Evolutionary conservation across 305 asterid species (phyloP), one percentile per base, ranked within the genome.

Genomic region (Fraxinus greggii): DNA sequence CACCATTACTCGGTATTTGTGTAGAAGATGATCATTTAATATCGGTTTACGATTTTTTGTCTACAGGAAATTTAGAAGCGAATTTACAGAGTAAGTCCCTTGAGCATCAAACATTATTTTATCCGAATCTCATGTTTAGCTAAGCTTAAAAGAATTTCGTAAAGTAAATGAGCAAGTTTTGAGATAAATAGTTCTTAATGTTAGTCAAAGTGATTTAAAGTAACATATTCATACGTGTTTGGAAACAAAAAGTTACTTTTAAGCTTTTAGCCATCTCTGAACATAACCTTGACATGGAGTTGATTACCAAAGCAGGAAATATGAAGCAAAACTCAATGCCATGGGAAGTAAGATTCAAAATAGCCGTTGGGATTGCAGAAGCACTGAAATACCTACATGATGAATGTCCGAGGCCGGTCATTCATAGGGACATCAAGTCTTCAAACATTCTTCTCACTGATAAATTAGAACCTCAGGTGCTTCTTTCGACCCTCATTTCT

Each of bases 281-380:
- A 61, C 79, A 13, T 31, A 28, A 75, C 21, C 77, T 78, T 56
- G 36, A 78, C 69, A 61, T 17, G 17, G 28, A 28, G 70, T 77
- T 75, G 78, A 67, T 81, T 86, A 23, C 19, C 78, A 79, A 79
- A 80, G 75, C 92, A 90, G 98, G 93, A 63, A 80, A 85, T 70
- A 65, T 70, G 24, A 88, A 79, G 81, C 89, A 78, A 21, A 86
- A 78, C 36, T 72, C 84, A 42, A 80, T 96, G 86, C 84, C 90
- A 75, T 96, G 99, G 98, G 89, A 92, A 83, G 80, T 89, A 59
- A 89, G 99, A 86, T 94, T 89, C 83, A 87, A 78, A 26, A 89
- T 96, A 81, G 99, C 98, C 3, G 74, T 90, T 76, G 93, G 95
- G 81, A 84, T 91, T 9, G 98, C 97, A 24, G 97, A 96, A 88